A percentile compares a stretch with the other conserved stretches of the same genome.
phyloP scores from a whole-genome alignment of 176 grass and related monocot species.

The Phragmites australis region DNA sequence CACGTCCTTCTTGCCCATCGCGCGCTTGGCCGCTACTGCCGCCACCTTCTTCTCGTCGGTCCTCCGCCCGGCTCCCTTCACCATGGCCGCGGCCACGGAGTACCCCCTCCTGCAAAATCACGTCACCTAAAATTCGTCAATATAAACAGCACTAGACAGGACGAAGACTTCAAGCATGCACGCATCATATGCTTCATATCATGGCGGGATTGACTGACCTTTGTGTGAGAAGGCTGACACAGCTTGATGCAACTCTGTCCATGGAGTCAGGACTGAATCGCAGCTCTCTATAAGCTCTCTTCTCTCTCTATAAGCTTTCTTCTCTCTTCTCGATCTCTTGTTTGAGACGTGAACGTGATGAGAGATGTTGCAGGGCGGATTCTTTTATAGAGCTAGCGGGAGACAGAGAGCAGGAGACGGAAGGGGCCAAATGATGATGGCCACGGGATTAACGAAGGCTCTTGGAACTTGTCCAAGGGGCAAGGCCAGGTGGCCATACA shows the following conservation, averaged over 20 bases:
- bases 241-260: conserved; percentile 37
- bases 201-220: neutral
- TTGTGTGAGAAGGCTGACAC: conserved; percentile 26
- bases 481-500: conserved; percentile 14
- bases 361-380: neutral
- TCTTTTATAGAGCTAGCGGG: conserved; percentile 9
- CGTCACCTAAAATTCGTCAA: neutral
- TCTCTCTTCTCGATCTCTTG: neutral
- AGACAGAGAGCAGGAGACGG: neutral
- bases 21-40: neutral
- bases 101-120: conserved; percentile 42
- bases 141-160: neutral
- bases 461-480: conserved; percentile 32
- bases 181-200: neutral
- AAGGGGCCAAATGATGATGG: conserved; percentile 19
- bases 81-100: conserved; percentile 35
- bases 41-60: conserved; percentile 22
- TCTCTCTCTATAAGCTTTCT: neutral
- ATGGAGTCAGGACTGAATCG: neutral
- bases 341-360: conserved; percentile 27
- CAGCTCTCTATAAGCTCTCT: neutral
- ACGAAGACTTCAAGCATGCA: neutral
- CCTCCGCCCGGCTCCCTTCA: conserved; percentile 26
- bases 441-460: conserved; percentile 31
- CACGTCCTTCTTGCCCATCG: conserved; percentile 20